These are phyloP conservation scores for Quercus bicolor DNA, from an alignment of 306 rosid species.

Conservation along the genomic window DNA sequence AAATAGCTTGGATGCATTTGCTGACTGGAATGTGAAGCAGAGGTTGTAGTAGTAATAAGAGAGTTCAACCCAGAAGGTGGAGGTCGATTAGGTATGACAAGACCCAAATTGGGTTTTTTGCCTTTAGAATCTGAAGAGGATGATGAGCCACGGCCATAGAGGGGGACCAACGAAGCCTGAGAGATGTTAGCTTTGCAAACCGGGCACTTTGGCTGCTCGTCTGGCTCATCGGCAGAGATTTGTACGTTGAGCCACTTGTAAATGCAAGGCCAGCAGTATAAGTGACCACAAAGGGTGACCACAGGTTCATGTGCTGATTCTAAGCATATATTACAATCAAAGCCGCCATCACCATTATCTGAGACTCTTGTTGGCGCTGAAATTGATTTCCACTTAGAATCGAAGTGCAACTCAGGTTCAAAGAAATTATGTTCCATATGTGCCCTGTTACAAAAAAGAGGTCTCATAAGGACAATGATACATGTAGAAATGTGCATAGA, in stretches of 20 bases:
- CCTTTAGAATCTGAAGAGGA: conserved; percentile 42
- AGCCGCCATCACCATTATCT: conserved; percentile 47
- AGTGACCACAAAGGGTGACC: conserved; percentile 90
- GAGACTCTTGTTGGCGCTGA: conserved; percentile 30
- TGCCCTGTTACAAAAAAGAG: conserved; percentile 29
- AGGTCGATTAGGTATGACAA: conserved; percentile 65
- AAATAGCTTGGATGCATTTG: conserved; percentile 48
- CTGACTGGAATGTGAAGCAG: conserved; percentile 33
- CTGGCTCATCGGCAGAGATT: conserved; percentile 37
- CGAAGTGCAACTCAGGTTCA: conserved; percentile 45
- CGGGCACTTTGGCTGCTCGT: conserved; percentile 58
- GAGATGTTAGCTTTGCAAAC: conserved; percentile 80
- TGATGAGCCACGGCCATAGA: conserved; percentile 71
- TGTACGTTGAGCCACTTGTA: conserved; percentile 79
- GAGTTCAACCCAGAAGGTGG: conserved; percentile 42
- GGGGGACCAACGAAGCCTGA: conserved; percentile 68
- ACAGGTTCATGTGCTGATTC: conserved; percentile 85
- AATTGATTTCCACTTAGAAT: conserved; percentile 47
- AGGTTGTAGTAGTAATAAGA: conserved; percentile 22
- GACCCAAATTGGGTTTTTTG: conserved; percentile 48
- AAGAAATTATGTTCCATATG: conserved; percentile 41
- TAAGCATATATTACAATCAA: conserved; percentile 87
- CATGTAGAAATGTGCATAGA: background rate
- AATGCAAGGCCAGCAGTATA: conserved; percentile 93
- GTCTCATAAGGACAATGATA: background rate